Base-by-base conservation (phyloP, 1,284 basidiomycete genomes). In the Clitocybe nebularis region DNA sequence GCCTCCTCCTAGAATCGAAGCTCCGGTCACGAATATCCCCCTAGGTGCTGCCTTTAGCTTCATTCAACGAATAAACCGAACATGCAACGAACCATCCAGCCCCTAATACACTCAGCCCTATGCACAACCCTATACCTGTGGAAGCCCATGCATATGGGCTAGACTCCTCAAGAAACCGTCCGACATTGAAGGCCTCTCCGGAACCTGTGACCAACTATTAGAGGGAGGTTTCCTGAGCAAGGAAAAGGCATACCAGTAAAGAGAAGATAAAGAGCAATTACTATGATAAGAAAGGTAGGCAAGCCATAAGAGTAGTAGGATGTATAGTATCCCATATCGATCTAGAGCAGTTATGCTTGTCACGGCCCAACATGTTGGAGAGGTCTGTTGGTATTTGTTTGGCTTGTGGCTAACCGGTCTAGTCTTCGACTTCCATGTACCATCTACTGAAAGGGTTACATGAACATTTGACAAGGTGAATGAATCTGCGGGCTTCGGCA, bases 21-120 rank as follows among this genome's bases (percentile, higher is more conserved):
- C 71, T 43, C 95, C 95, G 1, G 95, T 98, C 48, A 98, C 75
- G 71, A 96, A 94, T 66, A 99, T 99, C 43, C 95, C 95, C 94
- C 94, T 98, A 54, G 48, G 43, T 13, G 44, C n/a, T 7, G 26
- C 37, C 41, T 20, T 48, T 35, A 29, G n/a, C 24, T 25, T 22
- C 14, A 36, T 25, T 3, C 21, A 10, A 10, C 16, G 4, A 19
- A 26, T 22, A 32, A 24, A 36, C 32, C 30, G 24, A 29, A 11
- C 9, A 14, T 5, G 9, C 17, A 28, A 74, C 87, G 51, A 47
- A 95, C 95, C 95, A 98, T 66, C 89, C 95, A 35, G 95, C 95
- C 46, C 95, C 96, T 4, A 93, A 68, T 4, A 97, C 94, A 55
- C 89, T 93, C 35, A 99, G 62, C 2, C 96, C 95, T 48, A 97